A percentile compares a stretch with the other conserved stretches of the same genome.
phyloP scores from a whole-genome alignment of 192 early-diverging fungal genomes.

The Mortierella antarctica region DNA sequence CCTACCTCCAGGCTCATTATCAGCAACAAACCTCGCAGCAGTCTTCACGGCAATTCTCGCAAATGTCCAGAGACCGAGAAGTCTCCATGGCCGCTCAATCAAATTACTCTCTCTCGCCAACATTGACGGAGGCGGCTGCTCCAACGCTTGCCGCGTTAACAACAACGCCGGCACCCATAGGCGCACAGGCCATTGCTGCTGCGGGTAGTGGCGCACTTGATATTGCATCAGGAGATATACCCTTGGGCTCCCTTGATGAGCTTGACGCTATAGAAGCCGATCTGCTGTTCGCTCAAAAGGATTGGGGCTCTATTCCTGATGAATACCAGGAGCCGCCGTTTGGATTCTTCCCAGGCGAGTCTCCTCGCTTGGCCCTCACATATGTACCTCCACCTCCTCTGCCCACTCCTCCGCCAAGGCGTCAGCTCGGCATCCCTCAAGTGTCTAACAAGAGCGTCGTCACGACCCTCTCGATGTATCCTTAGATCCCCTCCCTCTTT shows the following conservation, averaged over 20 bases:
- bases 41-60: not conserved
- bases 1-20: slow-evolving; percentile 1
- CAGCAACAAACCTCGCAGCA: slow-evolving; percentile 11
- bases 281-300: slow-evolving; percentile 36
- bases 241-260: slow-evolving; percentile 33
- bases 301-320: slow-evolving; percentile 50
- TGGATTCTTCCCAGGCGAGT: slow-evolving; percentile 55
- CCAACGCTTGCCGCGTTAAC: slow-evolving; percentile 8
- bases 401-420: slow-evolving; percentile 47
- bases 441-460: slow-evolving; percentile 55
- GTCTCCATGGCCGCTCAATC: slow-evolving; percentile 27
- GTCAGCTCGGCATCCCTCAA: slow-evolving; percentile 47
- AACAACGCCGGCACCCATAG: slow-evolving; percentile 1
- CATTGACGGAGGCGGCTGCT: slow-evolving; percentile 11
- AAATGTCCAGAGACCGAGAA: slow-evolving; percentile 8
- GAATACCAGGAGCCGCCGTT: slow-evolving; percentile 54
- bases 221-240: slow-evolving; percentile 23
- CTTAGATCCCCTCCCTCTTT: slow-evolving; percentile 7
- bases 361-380: slow-evolving; percentile 46
- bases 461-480: slow-evolving; percentile 53
- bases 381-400: slow-evolving; percentile 46
- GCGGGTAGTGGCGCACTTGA: not conserved
- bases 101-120: slow-evolving; percentile 29
- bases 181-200: not conserved
- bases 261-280: slow-evolving; percentile 41